Conservation (phyloP, 2,329 filamentous ascomycete species). For the Didymella sp. region DNA sequence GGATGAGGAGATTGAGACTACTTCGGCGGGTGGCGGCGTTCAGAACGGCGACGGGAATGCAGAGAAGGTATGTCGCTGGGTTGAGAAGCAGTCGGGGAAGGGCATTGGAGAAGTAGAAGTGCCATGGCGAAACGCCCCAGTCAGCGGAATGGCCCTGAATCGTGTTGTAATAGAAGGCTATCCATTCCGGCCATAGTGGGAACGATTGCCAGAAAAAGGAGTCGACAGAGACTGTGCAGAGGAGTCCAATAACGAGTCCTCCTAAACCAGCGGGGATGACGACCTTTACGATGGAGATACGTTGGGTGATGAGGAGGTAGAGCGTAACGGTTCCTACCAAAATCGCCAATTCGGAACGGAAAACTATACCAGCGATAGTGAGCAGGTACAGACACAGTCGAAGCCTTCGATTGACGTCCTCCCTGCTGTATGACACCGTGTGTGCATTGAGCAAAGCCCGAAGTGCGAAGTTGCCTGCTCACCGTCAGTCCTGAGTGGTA, state of each 20-base stretch:
- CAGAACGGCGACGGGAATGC: conserved; percentile 59
- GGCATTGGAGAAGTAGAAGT: conserved; percentile 84
- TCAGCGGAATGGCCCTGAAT: conserved; percentile 80
- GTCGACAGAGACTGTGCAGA: conserved; percentile 77
- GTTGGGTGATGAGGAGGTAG: conserved; percentile 66
- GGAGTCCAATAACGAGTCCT: conserved; percentile 71
- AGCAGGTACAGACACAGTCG: conserved; percentile 75
- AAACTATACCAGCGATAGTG: conserved; percentile 80
- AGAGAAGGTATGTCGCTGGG: conserved; percentile 66
- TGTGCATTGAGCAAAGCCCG: conserved; percentile 59
- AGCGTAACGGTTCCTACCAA: conserved; percentile 73
- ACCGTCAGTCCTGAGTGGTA: conserved; percentile 1
- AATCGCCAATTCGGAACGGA: conserved; percentile 87
- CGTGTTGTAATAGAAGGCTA: conserved; percentile 90
- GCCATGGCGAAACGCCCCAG: conserved; percentile 87
- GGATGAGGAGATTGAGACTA: conserved; percentile 64
- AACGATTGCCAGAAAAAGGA: conserved; percentile 90
- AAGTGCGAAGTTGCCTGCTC: conserved; percentile 69
- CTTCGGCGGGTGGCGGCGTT: conserved; percentile 54
- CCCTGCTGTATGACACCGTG: conserved; percentile 44
- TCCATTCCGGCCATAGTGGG: conserved; percentile 85
- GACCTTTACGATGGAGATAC: conserved; percentile 61
- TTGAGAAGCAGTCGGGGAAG: conserved; percentile 86
- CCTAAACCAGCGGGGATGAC: conserved; percentile 71
- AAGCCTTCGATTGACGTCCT: conserved; percentile 56